Percentiles rank a stretch among this genome's conserved stretches.
phyloP scores from a whole-genome alignment of 495 filamentous ascomycete genomes.

The Aspergillus bridgeri region DNA sequence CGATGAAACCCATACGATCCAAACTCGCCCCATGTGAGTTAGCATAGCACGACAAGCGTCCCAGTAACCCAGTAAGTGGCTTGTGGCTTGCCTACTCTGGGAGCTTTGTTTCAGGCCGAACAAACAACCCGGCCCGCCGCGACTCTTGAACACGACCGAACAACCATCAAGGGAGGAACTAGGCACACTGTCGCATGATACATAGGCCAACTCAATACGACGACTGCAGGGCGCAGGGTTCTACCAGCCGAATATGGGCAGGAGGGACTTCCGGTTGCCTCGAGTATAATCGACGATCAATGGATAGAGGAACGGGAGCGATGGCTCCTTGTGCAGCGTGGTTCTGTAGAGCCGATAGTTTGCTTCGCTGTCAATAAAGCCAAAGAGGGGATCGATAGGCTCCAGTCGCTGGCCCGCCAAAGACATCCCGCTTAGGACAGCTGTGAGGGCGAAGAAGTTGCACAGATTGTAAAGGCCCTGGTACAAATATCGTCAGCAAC shows the following conservation, averaged over 20 bases:
- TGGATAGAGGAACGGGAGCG: not conserved
- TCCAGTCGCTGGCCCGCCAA: not conserved
- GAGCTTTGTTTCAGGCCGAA: no score
- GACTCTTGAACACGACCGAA: no score
- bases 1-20: no score
- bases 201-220: no score
- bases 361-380: not conserved
- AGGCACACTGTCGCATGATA: no score
- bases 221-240: no score
- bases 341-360: not conserved
- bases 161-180: no score
- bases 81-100: no score
- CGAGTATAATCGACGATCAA: not conserved
- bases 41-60: no score
- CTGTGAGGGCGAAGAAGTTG: not conserved
- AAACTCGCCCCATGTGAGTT: no score
- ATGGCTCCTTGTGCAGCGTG: not conserved
- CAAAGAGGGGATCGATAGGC: not conserved
- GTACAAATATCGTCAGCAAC: not conserved
- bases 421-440: not conserved
- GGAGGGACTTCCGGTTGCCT: not conserved
- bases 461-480: not conserved
- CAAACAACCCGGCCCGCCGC: no score
- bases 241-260: not conserved
- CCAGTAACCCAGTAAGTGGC: no score